A percentile compares a stretch with the other conserved stretches of the same genome.
Conservation (phyloP, 2,329 filamentous ascomycete species). For the Xylaria multiplex region DNA sequence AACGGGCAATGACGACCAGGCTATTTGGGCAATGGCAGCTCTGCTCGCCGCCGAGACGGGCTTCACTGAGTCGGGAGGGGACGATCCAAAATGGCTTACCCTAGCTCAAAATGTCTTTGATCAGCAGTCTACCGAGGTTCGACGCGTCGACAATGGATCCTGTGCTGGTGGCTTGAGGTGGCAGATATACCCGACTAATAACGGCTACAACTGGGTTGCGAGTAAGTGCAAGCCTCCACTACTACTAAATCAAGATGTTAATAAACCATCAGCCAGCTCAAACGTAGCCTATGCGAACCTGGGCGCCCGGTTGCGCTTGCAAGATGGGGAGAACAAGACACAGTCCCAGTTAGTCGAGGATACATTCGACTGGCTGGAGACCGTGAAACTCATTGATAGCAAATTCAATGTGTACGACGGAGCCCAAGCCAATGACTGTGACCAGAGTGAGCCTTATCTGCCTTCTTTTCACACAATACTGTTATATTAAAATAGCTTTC, state of each 20-base stretch:
- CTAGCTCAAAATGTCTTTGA: slow-evolving; percentile 72
- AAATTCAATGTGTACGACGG: slow-evolving; percentile 60
- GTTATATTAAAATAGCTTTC: background rate
- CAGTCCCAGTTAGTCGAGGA: slow-evolving; percentile 68
- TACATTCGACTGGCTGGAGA: slow-evolving; percentile 61
- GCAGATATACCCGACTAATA: slow-evolving; percentile 70
- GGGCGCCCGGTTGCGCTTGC: slow-evolving; percentile 66
- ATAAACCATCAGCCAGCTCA: slow-evolving; percentile 47
- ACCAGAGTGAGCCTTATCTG: slow-evolving; percentile 39
- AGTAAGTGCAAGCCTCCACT: slow-evolving; percentile 35
- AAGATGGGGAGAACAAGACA: slow-evolving; percentile 66
- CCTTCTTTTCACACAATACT: too few species aligned
- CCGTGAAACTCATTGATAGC: slow-evolving; percentile 55
- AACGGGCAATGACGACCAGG: slow-evolving; percentile 64
- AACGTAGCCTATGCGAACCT: slow-evolving; percentile 59
- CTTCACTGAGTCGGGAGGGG: slow-evolving; percentile 61
- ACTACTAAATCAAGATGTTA: background rate
- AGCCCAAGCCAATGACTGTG: slow-evolving; percentile 53
- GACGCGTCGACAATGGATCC: slow-evolving; percentile 59
- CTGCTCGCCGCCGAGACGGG: slow-evolving; percentile 68
- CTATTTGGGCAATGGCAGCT: slow-evolving; percentile 72
- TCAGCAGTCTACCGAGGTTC: slow-evolving; percentile 57
- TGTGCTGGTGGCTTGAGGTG: slow-evolving; percentile 72
- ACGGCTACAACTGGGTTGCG: slow-evolving; percentile 60
- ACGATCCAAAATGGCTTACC: slow-evolving; percentile 65